Percentiles rank a stretch among this genome's conserved stretches.
Evolutionary conservation across 805 yeast species (phyloP).

Genomic region (Candida alai): DNA sequence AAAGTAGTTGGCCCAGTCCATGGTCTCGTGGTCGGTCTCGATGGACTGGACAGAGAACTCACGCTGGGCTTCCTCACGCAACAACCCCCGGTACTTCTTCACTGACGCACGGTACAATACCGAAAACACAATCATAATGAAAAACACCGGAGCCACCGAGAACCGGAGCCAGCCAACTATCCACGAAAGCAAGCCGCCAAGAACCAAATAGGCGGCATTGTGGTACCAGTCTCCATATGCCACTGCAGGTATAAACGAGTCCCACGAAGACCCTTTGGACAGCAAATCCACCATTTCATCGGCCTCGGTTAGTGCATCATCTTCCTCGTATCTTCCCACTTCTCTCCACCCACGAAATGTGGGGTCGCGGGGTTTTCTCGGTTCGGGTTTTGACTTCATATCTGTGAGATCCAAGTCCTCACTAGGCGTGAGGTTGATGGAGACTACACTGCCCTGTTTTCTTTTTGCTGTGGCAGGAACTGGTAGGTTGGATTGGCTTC

Average conservation of each 20-base stretch:
- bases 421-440: constrained; percentile 20
- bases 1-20: constrained; percentile 93
- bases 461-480: no score
- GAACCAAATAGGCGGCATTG: constrained; percentile 65
- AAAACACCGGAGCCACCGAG: constrained; percentile 76
- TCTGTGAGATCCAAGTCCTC: constrained; percentile 35
- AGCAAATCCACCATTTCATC: constrained; percentile 72
- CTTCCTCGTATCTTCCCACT: constrained; percentile 80
- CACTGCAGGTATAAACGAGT: constrained; percentile 67
- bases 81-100: constrained; percentile 67
- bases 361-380: constrained; percentile 56
- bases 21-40: constrained; percentile 85
- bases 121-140: constrained; percentile 59
- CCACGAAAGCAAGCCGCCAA: constrained; percentile 74
- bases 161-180: constrained; percentile 72
- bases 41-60: constrained; percentile 77
- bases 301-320: constrained; percentile 58
- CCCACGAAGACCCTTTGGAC: constrained; percentile 68
- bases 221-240: constrained; percentile 97
- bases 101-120: constrained; percentile 79
- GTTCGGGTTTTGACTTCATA: constrained; percentile 33
- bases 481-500: no score
- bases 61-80: constrained; percentile 80
- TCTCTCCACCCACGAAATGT: constrained; percentile 93
- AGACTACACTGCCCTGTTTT: neutral